Evolutionary conservation across 345 rosid species (phyloP).

Genomic region (Heritiera fomes): DNA sequence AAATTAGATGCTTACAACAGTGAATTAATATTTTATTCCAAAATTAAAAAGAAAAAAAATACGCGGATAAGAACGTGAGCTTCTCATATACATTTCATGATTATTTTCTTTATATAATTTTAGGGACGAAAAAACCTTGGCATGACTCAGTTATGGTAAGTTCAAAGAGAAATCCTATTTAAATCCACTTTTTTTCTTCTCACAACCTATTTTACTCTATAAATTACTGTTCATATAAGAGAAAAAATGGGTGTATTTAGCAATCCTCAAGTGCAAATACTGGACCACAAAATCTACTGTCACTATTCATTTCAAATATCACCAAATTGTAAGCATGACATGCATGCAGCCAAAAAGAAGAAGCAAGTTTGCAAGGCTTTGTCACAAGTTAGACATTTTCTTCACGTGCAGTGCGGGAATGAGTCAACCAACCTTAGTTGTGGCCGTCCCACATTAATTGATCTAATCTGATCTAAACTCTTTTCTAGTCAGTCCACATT

Average conservation of each 20-base stretch:
- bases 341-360: not conserved
- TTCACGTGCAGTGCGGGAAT: not conserved
- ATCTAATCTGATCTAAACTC: not conserved
- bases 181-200: too few species aligned
- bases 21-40: too few species aligned
- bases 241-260: too few species aligned
- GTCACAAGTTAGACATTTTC: not conserved
- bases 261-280: too few species aligned
- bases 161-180: too few species aligned
- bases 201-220: too few species aligned
- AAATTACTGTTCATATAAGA: too few species aligned
- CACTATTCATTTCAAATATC: too few species aligned
- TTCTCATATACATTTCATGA: too few species aligned
- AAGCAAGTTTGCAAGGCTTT: not conserved
- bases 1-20: too few species aligned
- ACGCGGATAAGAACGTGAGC: not conserved
- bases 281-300: not conserved
- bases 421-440: not conserved
- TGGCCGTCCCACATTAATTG: not conserved
- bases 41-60: too few species aligned
- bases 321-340: not conserved
- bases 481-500: not conserved
- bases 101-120: too few species aligned
- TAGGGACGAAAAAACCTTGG: not conserved
- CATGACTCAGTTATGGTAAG: not conserved